These are phyloP conservation scores for Leccinellum rugosiceps DNA, from an alignment of 768 basidiomycete species.

Conservation along the genomic window DNA sequence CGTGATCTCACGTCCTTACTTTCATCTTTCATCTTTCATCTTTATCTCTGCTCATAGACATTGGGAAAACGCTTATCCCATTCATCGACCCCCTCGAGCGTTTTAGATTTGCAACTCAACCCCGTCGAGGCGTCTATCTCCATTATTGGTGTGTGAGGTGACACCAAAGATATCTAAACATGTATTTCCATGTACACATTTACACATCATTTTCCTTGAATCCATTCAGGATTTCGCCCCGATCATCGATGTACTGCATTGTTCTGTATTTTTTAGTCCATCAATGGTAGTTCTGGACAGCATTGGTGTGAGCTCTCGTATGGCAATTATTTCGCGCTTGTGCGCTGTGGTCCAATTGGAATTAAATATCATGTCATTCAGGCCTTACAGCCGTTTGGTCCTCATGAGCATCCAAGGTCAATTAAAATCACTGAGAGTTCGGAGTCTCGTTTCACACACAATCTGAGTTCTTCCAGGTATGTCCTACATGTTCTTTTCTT, in stretches of 20 bases:
- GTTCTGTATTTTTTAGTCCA: slow-evolving; percentile 3
- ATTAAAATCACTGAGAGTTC: background rate
- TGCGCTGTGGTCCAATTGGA: background rate
- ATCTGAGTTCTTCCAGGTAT: background rate
- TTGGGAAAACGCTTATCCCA: slow-evolving; percentile 39
- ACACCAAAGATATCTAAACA: background rate
- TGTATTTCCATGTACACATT: background rate
- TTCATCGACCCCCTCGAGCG: slow-evolving; percentile 37
- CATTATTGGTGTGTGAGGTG: slow-evolving; percentile 31
- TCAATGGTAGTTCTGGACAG: background rate
- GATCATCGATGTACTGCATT: background rate
- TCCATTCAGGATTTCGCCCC: background rate
- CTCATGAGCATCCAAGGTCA: background rate
- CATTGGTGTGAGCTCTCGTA: background rate
- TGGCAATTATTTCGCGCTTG: background rate
- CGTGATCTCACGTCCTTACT: slow-evolving; percentile 12
- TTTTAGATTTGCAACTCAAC: slow-evolving; percentile 43
- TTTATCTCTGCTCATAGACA: slow-evolving; percentile 29
- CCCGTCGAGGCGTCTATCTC: slow-evolving; percentile 43
- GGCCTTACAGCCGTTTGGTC: background rate
- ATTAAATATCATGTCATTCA: background rate
- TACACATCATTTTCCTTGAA: background rate
- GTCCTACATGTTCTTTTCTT: background rate
- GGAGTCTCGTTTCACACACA: background rate
- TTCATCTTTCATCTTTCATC: background rate